Conservation (phyloP, 164 flowering plant species). For the Vitis labrusca region DNA sequence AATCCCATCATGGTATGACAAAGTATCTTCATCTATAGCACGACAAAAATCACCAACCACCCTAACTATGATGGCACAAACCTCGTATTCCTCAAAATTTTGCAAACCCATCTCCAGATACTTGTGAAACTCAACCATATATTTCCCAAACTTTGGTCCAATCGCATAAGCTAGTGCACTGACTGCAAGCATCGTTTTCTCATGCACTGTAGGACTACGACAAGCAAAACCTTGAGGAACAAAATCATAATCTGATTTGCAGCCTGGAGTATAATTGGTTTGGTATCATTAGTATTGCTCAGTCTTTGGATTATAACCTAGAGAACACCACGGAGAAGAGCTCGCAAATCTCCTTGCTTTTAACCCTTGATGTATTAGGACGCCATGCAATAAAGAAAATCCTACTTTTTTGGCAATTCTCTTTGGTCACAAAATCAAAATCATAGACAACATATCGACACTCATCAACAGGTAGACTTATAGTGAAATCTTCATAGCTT, state of each 20-base stretch:
- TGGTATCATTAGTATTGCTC: constrained; percentile 57
- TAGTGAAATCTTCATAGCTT: no score
- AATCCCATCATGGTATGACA: constrained; percentile 79
- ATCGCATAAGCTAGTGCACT: constrained; percentile 84
- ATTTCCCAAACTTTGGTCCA: constrained; percentile 67
- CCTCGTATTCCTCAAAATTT: constrained; percentile 84
- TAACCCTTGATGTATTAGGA: constrained; percentile 25
- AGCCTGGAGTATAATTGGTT: constrained; percentile 48
- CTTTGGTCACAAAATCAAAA: no score
- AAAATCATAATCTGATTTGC: constrained; percentile 74
- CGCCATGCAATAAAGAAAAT: no score
- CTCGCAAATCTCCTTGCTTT: constrained; percentile 78
- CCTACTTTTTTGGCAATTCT: no score
- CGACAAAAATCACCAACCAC: constrained; percentile 85
- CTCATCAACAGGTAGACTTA: no score
- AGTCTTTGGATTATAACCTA: constrained; percentile 82
- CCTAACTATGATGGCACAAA: constrained; percentile 77
- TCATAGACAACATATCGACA: no score
- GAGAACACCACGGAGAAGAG: constrained; percentile 71
- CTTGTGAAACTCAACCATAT: constrained; percentile 74
- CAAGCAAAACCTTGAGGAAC: constrained; percentile 75
- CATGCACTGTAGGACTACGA: constrained; percentile 79
- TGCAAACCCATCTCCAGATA: constrained; percentile 80
- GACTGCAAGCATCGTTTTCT: constrained; percentile 89
- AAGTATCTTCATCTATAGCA: constrained; percentile 70